A percentile compares a stretch with the other conserved stretches of the same genome.
Evolutionary conservation across 2,329 filamentous ascomycete genomes (phyloP).

Genomic region (Chalara sp.): DNA sequence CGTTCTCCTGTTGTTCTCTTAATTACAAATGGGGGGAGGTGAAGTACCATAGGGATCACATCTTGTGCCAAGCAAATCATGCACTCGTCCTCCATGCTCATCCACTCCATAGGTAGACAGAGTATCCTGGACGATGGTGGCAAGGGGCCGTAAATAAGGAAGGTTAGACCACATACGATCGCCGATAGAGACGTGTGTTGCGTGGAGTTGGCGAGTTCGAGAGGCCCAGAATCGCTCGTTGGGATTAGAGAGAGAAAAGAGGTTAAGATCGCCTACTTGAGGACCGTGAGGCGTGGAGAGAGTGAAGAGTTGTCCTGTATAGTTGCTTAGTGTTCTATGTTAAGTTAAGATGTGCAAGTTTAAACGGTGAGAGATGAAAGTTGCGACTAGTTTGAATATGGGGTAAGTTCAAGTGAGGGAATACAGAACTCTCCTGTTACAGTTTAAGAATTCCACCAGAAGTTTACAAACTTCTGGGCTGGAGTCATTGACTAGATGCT

Average conservation of each 20-base stretch:
- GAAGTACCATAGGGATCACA: slow-evolving; percentile 66
- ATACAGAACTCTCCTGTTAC: background rate
- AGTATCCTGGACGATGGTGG: slow-evolving; percentile 65
- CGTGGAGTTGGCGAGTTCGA: slow-evolving; percentile 71
- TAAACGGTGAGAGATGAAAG: background rate
- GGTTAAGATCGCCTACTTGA: slow-evolving; percentile 76
- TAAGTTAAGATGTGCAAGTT: background rate
- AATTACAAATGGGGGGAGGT: too few species aligned
- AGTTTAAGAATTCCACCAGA: background rate
- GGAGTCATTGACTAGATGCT: too few species aligned
- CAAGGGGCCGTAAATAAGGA: slow-evolving; percentile 69
- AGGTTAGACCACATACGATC: slow-evolving; percentile 74
- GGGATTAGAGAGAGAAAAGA: slow-evolving; percentile 72
- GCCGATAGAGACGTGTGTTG: slow-evolving; percentile 63
- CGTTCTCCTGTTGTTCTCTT: slow-evolving; percentile 3
- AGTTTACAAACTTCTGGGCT: too few species aligned
- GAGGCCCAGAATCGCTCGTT: slow-evolving; percentile 78
- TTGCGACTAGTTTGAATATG: background rate
- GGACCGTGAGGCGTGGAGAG: slow-evolving; percentile 72
- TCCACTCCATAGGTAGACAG: slow-evolving; percentile 54
- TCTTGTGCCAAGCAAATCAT: slow-evolving; percentile 72
- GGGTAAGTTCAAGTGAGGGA: too few species aligned
- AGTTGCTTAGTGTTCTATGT: background rate
- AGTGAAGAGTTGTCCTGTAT: slow-evolving; percentile 58
- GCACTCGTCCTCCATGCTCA: slow-evolving; percentile 58